Evolutionary conservation across 352 stramenopile species (phyloP).

Genomic region (Phytophthora agathidicida): DNA sequence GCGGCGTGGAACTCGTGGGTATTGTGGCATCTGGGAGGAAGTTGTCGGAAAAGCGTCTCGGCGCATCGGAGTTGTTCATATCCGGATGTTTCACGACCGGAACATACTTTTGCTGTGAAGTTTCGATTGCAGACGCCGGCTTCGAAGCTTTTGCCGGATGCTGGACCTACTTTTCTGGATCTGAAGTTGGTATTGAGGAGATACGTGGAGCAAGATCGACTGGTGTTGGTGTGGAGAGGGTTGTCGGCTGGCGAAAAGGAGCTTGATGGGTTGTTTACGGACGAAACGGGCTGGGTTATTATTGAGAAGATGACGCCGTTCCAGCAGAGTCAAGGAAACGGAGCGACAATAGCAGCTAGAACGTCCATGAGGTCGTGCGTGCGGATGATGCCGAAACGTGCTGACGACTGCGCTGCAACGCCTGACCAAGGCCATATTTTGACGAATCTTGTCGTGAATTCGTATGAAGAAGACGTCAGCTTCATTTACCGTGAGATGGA

Average conservation of each 20-base stretch:
- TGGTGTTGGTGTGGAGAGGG: slow-evolving; percentile 40
- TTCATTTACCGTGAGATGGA: slow-evolving; percentile 50
- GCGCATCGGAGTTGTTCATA: slow-evolving; percentile 38
- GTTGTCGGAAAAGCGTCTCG: slow-evolving; percentile 35
- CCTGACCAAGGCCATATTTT: slow-evolving; percentile 10
- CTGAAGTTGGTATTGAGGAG: slow-evolving; percentile 43
- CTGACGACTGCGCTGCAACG: slow-evolving; percentile 4
- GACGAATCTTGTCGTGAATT: slow-evolving; percentile 36
- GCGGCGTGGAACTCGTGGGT: slow-evolving; percentile 45
- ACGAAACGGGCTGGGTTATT: slow-evolving; percentile 41
- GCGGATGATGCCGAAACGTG: slow-evolving; percentile 24
- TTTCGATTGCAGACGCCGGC: slow-evolving; percentile 33
- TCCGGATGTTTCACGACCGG: slow-evolving; percentile 29
- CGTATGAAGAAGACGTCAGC: slow-evolving; percentile 43
- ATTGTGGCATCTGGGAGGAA: slow-evolving; percentile 38
- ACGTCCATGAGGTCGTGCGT: slow-evolving; percentile 39
- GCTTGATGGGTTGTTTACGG: slow-evolving; percentile 28
- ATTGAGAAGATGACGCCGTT: slow-evolving; percentile 29
- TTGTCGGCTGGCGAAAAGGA: slow-evolving; percentile 42
- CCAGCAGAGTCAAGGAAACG: not conserved
- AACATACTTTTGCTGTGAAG: slow-evolving; percentile 44
- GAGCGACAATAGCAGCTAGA: slow-evolving; percentile 2
- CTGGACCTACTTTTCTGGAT: slow-evolving; percentile 24
- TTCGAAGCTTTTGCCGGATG: not conserved
- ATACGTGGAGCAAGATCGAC: slow-evolving; percentile 36